Evolutionary conservation across 164 flowering plant genomes (phyloP), one percentile per base, ranked within the genome.

Genomic region (Pachysandra terminalis): DNA sequence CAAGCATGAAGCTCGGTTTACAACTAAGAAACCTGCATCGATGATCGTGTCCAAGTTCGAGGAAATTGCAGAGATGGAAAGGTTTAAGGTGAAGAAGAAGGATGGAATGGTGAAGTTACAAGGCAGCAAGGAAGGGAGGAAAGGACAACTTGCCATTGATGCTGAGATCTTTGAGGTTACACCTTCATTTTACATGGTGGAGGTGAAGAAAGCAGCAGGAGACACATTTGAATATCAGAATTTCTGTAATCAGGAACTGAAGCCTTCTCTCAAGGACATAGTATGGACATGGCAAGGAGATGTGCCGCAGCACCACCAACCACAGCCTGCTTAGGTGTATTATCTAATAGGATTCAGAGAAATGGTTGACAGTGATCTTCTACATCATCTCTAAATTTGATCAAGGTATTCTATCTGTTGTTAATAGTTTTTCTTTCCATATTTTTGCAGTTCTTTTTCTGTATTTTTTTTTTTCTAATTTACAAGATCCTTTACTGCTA

Each of bases 101-200:
- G 81, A 78, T 69, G 79, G 84, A 15, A 6, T 61, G 61, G 74
- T 82, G 71, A 79, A 73, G 56, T 22, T 80, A 67, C 78, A 77
- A 23, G 75, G 81, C 13, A 63, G 28, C 59, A 80, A 80, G 56
- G 74, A 60, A 53, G 88, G 86, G 27, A 73, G 86, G 56, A 85
- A 83, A 45, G 86, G 86, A 14, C 75, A 72, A 19, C 67, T 85
- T n/a, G 72, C 71, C 24, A 85, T 83, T 23, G 80, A 79, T 41
- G 82, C 86, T 5, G 86, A 85, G 75, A 84, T 84, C 15, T 84
- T 82, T 21, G 86, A 82, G 73, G 73, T 82, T 0, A 69, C 85
- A 1, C 84, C 85, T 27, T 63, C 82, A 26, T 74, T 79, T 41
- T 74, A 71, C 56, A 56, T 82, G 66, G 80, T 84, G 63, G 87